Conservation (phyloP, 169 alveolate species). For the Plasmodium reichenowi region DNA sequence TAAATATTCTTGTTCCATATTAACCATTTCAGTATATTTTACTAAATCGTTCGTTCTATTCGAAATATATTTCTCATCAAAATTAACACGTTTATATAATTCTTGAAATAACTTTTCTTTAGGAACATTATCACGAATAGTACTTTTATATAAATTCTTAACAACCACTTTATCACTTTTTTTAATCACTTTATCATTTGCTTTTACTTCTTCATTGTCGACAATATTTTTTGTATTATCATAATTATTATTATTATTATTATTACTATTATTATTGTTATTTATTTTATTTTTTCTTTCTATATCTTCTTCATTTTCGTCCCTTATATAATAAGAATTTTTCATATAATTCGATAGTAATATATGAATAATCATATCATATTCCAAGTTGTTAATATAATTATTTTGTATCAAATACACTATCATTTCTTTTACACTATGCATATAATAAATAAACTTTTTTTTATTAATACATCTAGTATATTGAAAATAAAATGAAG, state of each 20-base stretch:
- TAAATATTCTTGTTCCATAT: slow-evolving; percentile 78
- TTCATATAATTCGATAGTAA: slow-evolving; percentile 71
- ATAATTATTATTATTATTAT: too few relatives aligned
- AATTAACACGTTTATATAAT: slow-evolving; percentile 42
- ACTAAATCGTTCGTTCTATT: slow-evolving; percentile 65
- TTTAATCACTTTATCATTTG: neutral
- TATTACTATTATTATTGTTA: too few relatives aligned
- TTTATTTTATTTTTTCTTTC: neutral
- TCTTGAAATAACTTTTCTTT: slow-evolving; percentile 50
- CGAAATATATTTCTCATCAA: slow-evolving; percentile 34
- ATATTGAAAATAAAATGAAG: slow-evolving; percentile 66
- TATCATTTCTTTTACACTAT: slow-evolving; percentile 68
- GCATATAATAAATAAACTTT: slow-evolving; percentile 75
- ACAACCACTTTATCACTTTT: neutral
- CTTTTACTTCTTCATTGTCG: neutral
- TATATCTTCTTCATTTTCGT: slow-evolving; percentile 14
- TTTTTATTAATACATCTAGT: slow-evolving; percentile 72
- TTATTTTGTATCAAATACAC: slow-evolving; percentile 69
- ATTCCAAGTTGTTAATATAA: slow-evolving; percentile 53
- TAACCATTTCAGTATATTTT: slow-evolving; percentile 75
- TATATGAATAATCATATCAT: slow-evolving; percentile 67
- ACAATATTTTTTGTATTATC: too few relatives aligned
- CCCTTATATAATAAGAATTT: slow-evolving; percentile 21
- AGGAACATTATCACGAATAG: slow-evolving; percentile 13
- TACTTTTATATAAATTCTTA: slow-evolving; percentile 35